phyloP scores from a whole-genome alignment of 805 yeast species.

The Clavispora vitiphila region DNA sequence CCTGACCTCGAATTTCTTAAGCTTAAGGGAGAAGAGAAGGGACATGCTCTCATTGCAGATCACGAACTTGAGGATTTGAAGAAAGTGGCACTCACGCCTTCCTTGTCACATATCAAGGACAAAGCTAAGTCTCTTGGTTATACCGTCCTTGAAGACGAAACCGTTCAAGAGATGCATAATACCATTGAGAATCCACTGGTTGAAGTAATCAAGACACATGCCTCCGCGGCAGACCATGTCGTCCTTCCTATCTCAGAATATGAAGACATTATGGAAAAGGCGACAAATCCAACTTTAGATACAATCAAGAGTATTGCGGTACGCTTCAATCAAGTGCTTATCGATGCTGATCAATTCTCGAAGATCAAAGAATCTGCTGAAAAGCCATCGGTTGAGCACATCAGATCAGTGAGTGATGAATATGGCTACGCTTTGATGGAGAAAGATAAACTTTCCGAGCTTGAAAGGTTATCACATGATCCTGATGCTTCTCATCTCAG shows the following conservation, averaged over 20 bases:
- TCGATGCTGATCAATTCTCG: slow-evolving; percentile 3
- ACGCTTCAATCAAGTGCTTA: slow-evolving; percentile 3
- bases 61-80: slow-evolving; percentile 5
- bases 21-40: slow-evolving; percentile 5
- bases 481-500: slow-evolving; percentile 11
- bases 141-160: slow-evolving; percentile 1
- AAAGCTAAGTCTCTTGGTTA: slow-evolving; percentile 13
- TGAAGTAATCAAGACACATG: slow-evolving; percentile 1
- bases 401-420: neutral
- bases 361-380: slow-evolving; percentile 3
- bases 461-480: slow-evolving; percentile 5
- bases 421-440: slow-evolving; percentile 2
- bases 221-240: slow-evolving; percentile 11
- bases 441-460: slow-evolving; percentile 2
- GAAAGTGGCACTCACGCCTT: slow-evolving; percentile 13
- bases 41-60: slow-evolving; percentile 2
- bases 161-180: slow-evolving; percentile 6
- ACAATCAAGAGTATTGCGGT: slow-evolving; percentile 7
- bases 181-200: slow-evolving; percentile 12
- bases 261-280: slow-evolving; percentile 3
- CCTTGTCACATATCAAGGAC: slow-evolving; percentile 6
- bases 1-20: slow-evolving; percentile 6
- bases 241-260: slow-evolving; percentile 5
- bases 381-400: slow-evolving; percentile 5
- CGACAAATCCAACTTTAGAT: slow-evolving; percentile 11